Percentiles rank a stretch among this genome's conserved stretches.
Conservation (phyloP, 1,284 basidiomycete genomes). For the Trichosporon sp. region DNA sequence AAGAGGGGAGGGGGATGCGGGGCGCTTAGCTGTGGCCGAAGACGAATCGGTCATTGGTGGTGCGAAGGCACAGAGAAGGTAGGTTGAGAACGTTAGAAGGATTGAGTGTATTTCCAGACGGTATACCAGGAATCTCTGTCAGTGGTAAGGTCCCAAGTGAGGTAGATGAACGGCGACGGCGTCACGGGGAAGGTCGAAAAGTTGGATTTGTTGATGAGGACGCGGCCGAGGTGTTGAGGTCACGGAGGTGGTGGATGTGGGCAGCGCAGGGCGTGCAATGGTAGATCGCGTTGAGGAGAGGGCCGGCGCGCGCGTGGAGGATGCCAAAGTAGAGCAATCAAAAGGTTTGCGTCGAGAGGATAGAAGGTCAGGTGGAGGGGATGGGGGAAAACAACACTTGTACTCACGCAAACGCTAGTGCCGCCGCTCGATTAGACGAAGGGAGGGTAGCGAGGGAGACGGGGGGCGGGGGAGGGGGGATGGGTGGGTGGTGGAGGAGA, state of each 20-base stretch:
- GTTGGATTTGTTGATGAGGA: slow-evolving; percentile 5
- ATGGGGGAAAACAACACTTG: neutral
- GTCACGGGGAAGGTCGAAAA: neutral
- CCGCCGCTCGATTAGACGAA: slow-evolving; percentile 4
- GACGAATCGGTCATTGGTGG: slow-evolving; percentile 16
- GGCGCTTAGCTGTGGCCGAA: slow-evolving; percentile 29
- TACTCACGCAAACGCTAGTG: slow-evolving; percentile 6
- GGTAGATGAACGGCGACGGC: neutral
- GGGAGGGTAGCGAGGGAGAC: neutral
- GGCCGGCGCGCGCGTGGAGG: slow-evolving; percentile 1
- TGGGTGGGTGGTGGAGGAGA: neutral
- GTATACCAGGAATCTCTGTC: slow-evolving; percentile 5
- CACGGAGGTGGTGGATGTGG: neutral
- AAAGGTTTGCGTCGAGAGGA: neutral
- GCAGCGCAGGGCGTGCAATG: neutral
- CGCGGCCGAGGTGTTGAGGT: neutral
- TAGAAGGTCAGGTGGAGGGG: slow-evolving; percentile 20
- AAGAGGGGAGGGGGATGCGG: slow-evolving; percentile 32
- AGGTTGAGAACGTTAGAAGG: slow-evolving; percentile 1
- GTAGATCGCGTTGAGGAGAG: neutral
- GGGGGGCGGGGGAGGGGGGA: neutral
- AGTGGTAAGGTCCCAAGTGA: slow-evolving; percentile 5
- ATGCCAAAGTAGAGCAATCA: neutral
- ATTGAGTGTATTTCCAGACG: slow-evolving; percentile 6
- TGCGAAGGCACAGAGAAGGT: neutral